Evolutionary conservation across 2,329 filamentous ascomycete genomes (phyloP).

Genomic region (Hypoxylon sp.): DNA sequence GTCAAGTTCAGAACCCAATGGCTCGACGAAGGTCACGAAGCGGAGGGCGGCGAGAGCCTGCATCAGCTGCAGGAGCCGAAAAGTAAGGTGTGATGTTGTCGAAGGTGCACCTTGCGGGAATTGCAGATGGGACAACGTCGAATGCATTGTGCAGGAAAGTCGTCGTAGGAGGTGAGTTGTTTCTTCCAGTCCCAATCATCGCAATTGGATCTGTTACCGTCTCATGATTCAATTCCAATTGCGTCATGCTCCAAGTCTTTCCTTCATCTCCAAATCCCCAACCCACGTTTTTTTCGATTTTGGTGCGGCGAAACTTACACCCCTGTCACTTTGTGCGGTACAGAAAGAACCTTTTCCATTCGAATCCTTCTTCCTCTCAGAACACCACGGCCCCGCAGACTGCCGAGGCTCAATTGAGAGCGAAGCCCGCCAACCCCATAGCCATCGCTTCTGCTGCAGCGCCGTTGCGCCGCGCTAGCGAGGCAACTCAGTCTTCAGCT

Average conservation of each 20-base stretch:
- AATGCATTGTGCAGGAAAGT: conserved; percentile 84
- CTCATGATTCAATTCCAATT: conserved; percentile 37
- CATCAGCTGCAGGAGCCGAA: conserved; percentile 83
- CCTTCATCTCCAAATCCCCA: conserved; percentile 44
- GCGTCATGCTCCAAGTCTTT: conserved; percentile 43
- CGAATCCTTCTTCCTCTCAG: conserved; percentile 45
- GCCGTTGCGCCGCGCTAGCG: conserved; percentile 48
- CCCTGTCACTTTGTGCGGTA: conserved; percentile 45
- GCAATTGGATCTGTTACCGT: conserved; percentile 20
- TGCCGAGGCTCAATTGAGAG: conserved; percentile 62
- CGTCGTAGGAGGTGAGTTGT: conserved; percentile 84
- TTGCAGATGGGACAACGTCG: conserved; percentile 84
- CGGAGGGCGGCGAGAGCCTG: conserved; percentile 92
- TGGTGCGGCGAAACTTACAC: conserved; percentile 46
- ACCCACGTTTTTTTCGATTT: conserved; percentile 32
- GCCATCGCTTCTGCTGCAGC: conserved; percentile 55
- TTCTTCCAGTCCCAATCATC: conserved; percentile 20
- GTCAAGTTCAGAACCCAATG: conserved; percentile 54
- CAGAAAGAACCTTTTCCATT: conserved; percentile 54
- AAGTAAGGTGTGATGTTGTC: conserved; percentile 94
- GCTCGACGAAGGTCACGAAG: conserved; percentile 72
- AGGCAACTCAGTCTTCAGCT: conserved; percentile 47
- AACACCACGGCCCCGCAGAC: conserved; percentile 47
- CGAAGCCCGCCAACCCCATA: conserved; percentile 57
- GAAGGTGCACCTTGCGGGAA: conserved; percentile 91